Evolutionary conservation across 192 early-diverging fungal genomes (phyloP), one percentile per base, ranked within the genome.

Genomic region (Backusella luteola): DNA sequence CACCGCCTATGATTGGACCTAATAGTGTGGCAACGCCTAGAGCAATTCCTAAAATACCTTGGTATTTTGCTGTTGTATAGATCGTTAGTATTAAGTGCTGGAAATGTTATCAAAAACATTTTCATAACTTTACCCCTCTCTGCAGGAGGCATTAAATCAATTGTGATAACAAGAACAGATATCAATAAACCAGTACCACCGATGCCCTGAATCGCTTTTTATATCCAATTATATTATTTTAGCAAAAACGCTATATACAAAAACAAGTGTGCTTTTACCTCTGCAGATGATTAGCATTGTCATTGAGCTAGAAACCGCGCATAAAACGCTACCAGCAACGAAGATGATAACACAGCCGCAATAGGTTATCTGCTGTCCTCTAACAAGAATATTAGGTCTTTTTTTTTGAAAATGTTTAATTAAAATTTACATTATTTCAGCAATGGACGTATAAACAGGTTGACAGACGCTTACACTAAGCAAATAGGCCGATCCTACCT

Each of bases 291-390:
- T 92, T 14, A 94, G 81, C 84, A 88, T 83, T 19, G 77, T 71
- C 80, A 89, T 86, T n/a, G 71, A 84, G 29, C 79, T 81, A 34
- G 80, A 83, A 15, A 83, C 77, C 71, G 90, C 93, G 73, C 92
- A 94, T n/a, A 94, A 81, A 15, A 85, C 74, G 14, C 88, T 90
- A 32, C 93, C 93, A 67, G 88, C 69, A 76, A 87, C 79, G 76
- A 94, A 95, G 66, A 91, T 74, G 26, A 73, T 44, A 53, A 95
- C 83, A 23, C 90, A 88, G 66, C 87, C 76, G 49, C 94, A 42
- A 76, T 94, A 89, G n/a, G 84, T 80, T 11, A 78, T 29, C 77
- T 93, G 94, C 36, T 94, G 88, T 23, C 94, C 94, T 80, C 70
- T 77, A 52, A 23, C 5, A n/a, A n/a, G 17, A 53, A 19, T 19